Evolutionary conservation across 2,329 filamentous ascomycete species (phyloP), one percentile per base, ranked within the genome.

Genomic region (Penicillium sp.): DNA sequence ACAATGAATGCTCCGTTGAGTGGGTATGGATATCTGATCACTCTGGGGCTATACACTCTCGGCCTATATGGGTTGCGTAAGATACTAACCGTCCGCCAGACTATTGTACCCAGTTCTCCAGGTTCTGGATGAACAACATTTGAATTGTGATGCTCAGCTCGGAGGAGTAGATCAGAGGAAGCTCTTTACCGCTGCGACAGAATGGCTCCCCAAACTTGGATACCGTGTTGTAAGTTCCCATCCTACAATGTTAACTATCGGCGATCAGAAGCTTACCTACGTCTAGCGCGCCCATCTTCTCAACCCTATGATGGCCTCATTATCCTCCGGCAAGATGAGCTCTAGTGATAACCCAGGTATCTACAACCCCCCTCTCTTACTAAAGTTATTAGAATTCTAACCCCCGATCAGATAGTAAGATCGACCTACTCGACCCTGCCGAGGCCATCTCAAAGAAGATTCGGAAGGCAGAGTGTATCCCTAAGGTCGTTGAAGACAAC

Each of bases 251-350:
- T 27, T 27, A 7, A 27, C 25, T 27, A 27, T 27, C 9, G 16
- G 23, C 25, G 8, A 27, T 27, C 9, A 23, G 23, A 12, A 15
- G 40, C 40, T 42, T 42, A 42, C 40, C 23, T 27, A 42, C 5
- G 16, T 42, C 40, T 27, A 42, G 40, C 75, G 89, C 67, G 81
- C 89, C 66, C 86, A 90, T 72, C 66, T 91, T 53, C 87, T 91
- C 81, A 91, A 91, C 73, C 86, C 90, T 21, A 96, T 97, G 88
- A 89, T 97, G 18, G 87, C 92, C 0, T 93, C 94, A 38, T 79
- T 97, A 12, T 80, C 82, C 61, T 87, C 90, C 37, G 88, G 85
- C 60, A 97, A 97, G 80, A 96, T 96, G 91, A 87, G 84, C 67
- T 83, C 86, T n/a, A 88, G 85, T 65, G 85, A 87, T 56, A 75